These are phyloP conservation scores for Jaminaea rosea DNA, from an alignment of 1,284 basidiomycete genomes.

Conservation along the genomic window DNA sequence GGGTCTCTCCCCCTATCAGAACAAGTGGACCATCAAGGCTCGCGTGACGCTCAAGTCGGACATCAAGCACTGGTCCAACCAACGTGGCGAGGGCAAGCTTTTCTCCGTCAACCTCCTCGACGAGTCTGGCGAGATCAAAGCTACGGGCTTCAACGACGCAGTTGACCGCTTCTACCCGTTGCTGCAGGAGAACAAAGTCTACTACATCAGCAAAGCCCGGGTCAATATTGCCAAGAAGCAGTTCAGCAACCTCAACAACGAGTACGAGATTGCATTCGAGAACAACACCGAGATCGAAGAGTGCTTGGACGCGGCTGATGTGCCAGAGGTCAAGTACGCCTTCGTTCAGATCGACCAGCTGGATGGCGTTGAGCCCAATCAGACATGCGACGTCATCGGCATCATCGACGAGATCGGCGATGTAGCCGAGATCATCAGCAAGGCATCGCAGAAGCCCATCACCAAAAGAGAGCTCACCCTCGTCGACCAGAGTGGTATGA, in stretches of 20 bases:
- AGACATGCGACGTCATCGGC: slow-evolving; percentile 47
- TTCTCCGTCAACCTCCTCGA: slow-evolving; percentile 92
- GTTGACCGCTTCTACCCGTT: slow-evolving; percentile 76
- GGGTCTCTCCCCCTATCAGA: slow-evolving; percentile 89
- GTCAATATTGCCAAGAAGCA: slow-evolving; percentile 96
- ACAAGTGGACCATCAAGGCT: slow-evolving; percentile 92
- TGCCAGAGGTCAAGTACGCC: slow-evolving; percentile 46
- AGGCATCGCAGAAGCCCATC: slow-evolving; percentile 42
- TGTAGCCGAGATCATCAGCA: slow-evolving; percentile 38
- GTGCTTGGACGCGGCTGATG: slow-evolving; percentile 39
- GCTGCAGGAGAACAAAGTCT: slow-evolving; percentile 85
- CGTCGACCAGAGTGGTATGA: slow-evolving; percentile 73
- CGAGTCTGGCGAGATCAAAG: slow-evolving; percentile 57
- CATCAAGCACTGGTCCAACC: slow-evolving; percentile 79
- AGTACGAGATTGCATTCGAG: slow-evolving; percentile 89
- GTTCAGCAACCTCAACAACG: slow-evolving; percentile 80
- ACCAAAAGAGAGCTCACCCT: slow-evolving; percentile 53
- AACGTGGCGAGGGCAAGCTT: slow-evolving; percentile 85
- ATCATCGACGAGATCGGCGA: slow-evolving; percentile 40
- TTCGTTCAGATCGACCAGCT: slow-evolving; percentile 43
- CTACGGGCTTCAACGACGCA: slow-evolving; percentile 78
- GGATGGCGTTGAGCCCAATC: slow-evolving; percentile 42
- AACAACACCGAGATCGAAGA: slow-evolving; percentile 49
- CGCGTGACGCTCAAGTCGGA: slow-evolving; percentile 84
- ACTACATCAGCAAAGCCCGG: slow-evolving; percentile 78